Evolutionary conservation across 2,329 filamentous ascomycete genomes (phyloP), one percentile per base, ranked within the genome.

Genomic region (Colletotrichum spaethianum): DNA sequence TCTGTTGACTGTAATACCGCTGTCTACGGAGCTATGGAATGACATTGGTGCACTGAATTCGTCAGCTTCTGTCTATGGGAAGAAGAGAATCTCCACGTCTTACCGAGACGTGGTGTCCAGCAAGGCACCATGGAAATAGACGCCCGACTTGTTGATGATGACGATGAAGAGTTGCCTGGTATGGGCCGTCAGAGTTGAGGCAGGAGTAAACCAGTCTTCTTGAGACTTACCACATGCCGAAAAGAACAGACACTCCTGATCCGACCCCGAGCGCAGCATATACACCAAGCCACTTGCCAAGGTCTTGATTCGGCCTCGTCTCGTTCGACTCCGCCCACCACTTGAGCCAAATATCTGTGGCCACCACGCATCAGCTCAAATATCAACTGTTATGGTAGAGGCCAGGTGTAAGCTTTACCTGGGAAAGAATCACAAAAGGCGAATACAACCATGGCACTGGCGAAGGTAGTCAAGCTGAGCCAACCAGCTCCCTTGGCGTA

Each of bases 301-400:
- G 67, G 1, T 75, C 73, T n/a, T 75, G 72, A 76, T 86, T 83
- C 0, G 83, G 83, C 26, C 79, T 74, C 0, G 75, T 63, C 4
- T 79, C 77, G 52, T 84, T 85, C 50, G 81, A 83, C 62, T 84
- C 81, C 0, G 85, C 81, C 86, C 84, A 88, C 77, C 84, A 84
- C 68, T 86, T 83, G 8, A 88, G 80, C 86, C 86, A 88, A 4
- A 87, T 62, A 57, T 63, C 71, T 72, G n/a, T 4, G 0, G 9
- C 31, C 4, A 33, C 7, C 1, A 7, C 9, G 23, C 4, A 38
- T 1, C 7, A 42, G 50, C 36, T 16, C 14, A 61, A 8, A 0
- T 16, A 28, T 6, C 18, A 20, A 33, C 28, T 23, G 11, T 7
- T n/a, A 14, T 26, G 11, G 2, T 12, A 28, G 1, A 31, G 20